Evolutionary conservation across 2,329 filamentous ascomycete genomes (phyloP), one percentile per base, ranked within the genome.

Genomic region (Pestalotiopsis sp.): DNA sequence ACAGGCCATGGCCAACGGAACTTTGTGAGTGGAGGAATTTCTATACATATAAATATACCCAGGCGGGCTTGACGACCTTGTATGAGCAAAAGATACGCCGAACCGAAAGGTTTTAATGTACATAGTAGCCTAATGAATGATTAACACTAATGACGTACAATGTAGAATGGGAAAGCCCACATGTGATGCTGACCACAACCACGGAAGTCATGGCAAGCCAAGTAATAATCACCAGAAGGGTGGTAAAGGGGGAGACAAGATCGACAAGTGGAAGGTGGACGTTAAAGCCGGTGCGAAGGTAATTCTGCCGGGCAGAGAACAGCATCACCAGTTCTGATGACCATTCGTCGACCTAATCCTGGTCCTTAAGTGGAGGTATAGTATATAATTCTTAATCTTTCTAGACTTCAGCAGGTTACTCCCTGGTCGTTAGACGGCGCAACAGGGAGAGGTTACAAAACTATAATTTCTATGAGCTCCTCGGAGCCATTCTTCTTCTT

Each of bases 1-100:
- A 69, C 67, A 72, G 66, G 76, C 76, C 5, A 72, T 77, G 71
- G 71, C 74, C 4, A 66, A 76, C 20, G 75, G 75, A 38, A 27
- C 38, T 9, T 7, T 67, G 39, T 67, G 52, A 63, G 23, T 61
- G 61, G 61, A 64, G 61, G 41, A 64, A 20, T 49, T 20, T 14
- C 57, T 27, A 59, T 23, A 23, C 3, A 27, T 20, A 23, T 27
- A 36, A 12, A 23, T 9, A 27, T 20, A 23, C 36, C 38, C 61
- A 52, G 61, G 38, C 61, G 61, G 61, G n/a, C 61, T 20, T 64
- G 20, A 41, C 9, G 20, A 64, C 13, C 25, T 45, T 45, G 39
- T 45, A 45, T 64, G 57, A 36, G 11, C 27, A 36, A 17, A 59
- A 25, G 25, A 59, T 36, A 52, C 45, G 45, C 45, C 17, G 20